Evolutionary conservation across 371 early-diverging fungal species (phyloP).

Genomic region (Batkoa obscura): DNA sequence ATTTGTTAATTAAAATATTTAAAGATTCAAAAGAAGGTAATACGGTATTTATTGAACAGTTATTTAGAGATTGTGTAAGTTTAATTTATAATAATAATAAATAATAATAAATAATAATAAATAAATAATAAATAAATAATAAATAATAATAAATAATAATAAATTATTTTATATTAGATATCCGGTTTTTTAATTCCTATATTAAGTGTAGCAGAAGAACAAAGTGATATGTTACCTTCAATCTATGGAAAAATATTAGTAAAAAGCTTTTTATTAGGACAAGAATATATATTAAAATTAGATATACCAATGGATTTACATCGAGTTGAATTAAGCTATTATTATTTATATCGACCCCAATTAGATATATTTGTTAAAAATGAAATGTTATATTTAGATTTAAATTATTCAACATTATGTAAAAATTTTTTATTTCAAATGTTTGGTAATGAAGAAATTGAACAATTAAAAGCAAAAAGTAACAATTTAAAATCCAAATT

Average conservation of each 20-base stretch:
- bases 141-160: too few relatives aligned
- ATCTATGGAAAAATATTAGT: not conserved
- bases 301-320: not conserved
- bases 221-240: not conserved
- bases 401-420: not conserved
- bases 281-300: not conserved
- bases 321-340: not conserved
- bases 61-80: not conserved
- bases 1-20: not conserved
- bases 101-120: too few relatives aligned
- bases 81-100: too few relatives aligned
- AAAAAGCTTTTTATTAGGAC: not conserved
- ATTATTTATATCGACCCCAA: not conserved
- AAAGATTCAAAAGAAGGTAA: not conserved
- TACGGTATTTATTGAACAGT: conserved; percentile 1
- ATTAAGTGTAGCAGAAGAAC: not conserved
- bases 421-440: not conserved
- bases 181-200: not conserved
- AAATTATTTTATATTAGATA: not conserved
- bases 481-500: too few relatives aligned
- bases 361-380: not conserved
- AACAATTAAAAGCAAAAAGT: too few relatives aligned
- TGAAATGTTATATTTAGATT: not conserved
- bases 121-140: too few relatives aligned
- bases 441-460: not conserved